These are phyloP conservation scores for Fusarium heterosporum DNA, from an alignment of 2,329 filamentous ascomycete genomes.

Conservation along the genomic window DNA sequence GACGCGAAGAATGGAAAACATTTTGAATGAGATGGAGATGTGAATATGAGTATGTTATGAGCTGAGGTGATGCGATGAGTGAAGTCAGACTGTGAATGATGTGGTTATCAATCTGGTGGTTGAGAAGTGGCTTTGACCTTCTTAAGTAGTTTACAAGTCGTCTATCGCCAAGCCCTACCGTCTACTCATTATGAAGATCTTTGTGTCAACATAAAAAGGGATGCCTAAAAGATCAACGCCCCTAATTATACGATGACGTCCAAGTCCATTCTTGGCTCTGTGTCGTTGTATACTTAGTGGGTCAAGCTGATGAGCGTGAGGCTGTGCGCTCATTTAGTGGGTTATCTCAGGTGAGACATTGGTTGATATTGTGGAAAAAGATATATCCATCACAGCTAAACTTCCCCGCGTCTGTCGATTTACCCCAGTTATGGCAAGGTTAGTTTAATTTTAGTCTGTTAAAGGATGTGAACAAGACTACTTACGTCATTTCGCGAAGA, in stretches of 20 bases:
- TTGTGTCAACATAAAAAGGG: background rate
- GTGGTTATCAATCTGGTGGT: no score
- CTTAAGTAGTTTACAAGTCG: background rate
- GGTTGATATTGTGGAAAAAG: background rate
- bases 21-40: background rate
- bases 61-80: no score
- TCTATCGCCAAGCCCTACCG: no score
- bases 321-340: background rate
- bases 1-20: background rate
- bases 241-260: background rate
- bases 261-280: background rate
- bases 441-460: background rate
- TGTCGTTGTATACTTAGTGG: background rate
- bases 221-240: background rate
- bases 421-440: background rate
- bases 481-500: no score
- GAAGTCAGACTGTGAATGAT: no score
- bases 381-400: background rate
- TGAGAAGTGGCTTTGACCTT: no score
- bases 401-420: background rate
- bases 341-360: fast-evolving
- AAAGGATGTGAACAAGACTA: no score
- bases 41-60: fast-evolving
- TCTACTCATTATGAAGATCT: background rate
- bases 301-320: background rate